Conservation (phyloP, 345 rosid species). For the Citrus mangshanensis region DNA sequence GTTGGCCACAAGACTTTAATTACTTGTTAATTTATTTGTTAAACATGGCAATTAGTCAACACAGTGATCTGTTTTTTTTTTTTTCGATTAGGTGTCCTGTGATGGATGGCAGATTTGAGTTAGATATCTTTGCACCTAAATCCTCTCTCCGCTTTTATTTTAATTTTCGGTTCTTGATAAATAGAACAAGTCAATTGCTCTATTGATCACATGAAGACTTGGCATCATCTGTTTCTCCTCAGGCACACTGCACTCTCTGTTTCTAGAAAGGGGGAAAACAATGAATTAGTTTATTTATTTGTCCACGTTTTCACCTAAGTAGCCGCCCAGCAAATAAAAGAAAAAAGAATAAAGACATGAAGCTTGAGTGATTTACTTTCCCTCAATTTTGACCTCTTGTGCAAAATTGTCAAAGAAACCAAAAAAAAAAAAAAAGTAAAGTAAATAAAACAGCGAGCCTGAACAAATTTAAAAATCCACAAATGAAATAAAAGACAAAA, state of each 20-base stretch:
- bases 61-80: neutral
- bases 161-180: neutral
- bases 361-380: too few relatives aligned
- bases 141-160: neutral
- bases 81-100: slow-evolving; percentile 14
- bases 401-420: too few relatives aligned
- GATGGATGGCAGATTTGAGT: neutral
- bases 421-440: too few relatives aligned
- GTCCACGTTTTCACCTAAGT: too few relatives aligned
- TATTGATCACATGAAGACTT: neutral
- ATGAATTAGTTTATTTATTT: neutral
- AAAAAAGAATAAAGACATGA: too few relatives aligned
- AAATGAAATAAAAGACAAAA: too few relatives aligned
- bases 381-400: too few relatives aligned
- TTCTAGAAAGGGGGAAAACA: neutral
- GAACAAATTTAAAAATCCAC: too few relatives aligned
- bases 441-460: too few relatives aligned
- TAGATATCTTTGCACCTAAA: neutral
- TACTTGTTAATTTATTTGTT: neutral
- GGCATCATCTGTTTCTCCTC: neutral
- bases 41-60: slow-evolving; percentile 2
- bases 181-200: neutral
- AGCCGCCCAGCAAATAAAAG: too few relatives aligned
- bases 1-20: neutral
- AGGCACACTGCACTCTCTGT: neutral